Evolutionary conservation across 805 yeast species (phyloP), one percentile per base, ranked within the genome.

Genomic region (Teunomyces panamensis): DNA sequence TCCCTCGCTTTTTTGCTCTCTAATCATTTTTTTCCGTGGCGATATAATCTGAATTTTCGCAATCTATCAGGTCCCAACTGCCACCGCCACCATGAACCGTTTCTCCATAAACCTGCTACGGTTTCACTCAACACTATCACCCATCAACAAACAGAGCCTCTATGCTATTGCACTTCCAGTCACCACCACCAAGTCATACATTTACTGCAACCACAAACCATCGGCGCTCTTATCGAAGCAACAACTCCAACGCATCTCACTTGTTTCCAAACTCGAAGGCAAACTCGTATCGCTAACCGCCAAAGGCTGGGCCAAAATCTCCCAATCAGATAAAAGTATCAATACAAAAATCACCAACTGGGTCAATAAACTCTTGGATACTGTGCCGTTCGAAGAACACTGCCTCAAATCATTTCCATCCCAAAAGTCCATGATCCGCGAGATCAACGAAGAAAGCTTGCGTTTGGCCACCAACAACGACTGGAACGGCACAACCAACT

Each of bases 381-480:
- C 80, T 17, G 80, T 87, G 5, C 89, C 92, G 2, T 91, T 92
- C 80, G 83, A 84, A 54, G 98, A 91, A 59, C 78, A 80, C 57
- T 79, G 89, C 41, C 70, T 91, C 49, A 74, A 81, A 50, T 79
- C 92, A 2, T 79, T 92, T 20, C 97, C 98, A 0, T 81, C 90
- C 2, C 77, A 79, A 48, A 65, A 69, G 32, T 71, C 84, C 30
- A 76, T 87, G 65, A 65, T 82, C 30, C 67, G 88, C 35, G 77
- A 73, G 51, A 63, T 76, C 46, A 69, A 68, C 46, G 30, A 37
- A 37, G 67, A 63, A 26, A 51, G 56, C 11, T 34, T 50, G 11
- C 46, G 47, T 11, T 34, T 26, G 34, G 54, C 56, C 16, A 20
- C 11, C 2, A 51, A 54, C 9, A 39, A 42, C 9, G 50, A 45